A percentile compares a stretch with the other conserved stretches of the same genome.
phyloP scores from a whole-genome alignment of 257 asterid genomes.

The Solanum peruvianum region DNA sequence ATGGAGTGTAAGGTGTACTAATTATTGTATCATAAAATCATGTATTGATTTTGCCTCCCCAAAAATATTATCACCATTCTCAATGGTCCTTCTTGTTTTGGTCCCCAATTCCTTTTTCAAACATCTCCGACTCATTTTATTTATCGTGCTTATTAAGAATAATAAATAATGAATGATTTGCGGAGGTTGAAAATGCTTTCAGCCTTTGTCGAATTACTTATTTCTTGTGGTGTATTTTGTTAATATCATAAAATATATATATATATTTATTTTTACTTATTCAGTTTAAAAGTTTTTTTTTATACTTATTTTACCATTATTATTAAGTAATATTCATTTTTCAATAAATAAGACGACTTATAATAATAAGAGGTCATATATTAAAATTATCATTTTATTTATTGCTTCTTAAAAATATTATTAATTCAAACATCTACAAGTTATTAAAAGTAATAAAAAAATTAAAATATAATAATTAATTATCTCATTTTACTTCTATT shows the following conservation, averaged over 20 bases:
- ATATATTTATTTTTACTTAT: no score
- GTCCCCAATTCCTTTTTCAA: neutral
- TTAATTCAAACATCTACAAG: neutral
- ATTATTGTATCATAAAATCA: neutral
- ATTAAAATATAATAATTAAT: no score
- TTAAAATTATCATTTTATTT: no score
- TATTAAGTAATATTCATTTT: neutral
- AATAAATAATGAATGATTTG: neutral
- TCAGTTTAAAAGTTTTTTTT: no score
- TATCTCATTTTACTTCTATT: no score
- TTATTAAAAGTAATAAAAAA: no score
- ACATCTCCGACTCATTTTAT: no score
- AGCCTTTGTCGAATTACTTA: neutral
- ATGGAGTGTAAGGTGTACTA: neutral
- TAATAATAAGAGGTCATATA: neutral
- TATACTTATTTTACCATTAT: neutral
- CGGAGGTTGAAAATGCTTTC: neutral
- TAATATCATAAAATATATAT: no score
- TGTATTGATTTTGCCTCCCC: neutral
- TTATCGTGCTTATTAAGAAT: neutral
- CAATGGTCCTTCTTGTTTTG: neutral
- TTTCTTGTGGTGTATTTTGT: neutral
- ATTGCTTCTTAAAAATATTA: no score
- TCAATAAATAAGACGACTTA: neutral
- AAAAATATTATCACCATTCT: neutral